These are phyloP conservation scores for Rubus idaeus DNA, from an alignment of 306 rosid genomes.

Conservation along the genomic window DNA sequence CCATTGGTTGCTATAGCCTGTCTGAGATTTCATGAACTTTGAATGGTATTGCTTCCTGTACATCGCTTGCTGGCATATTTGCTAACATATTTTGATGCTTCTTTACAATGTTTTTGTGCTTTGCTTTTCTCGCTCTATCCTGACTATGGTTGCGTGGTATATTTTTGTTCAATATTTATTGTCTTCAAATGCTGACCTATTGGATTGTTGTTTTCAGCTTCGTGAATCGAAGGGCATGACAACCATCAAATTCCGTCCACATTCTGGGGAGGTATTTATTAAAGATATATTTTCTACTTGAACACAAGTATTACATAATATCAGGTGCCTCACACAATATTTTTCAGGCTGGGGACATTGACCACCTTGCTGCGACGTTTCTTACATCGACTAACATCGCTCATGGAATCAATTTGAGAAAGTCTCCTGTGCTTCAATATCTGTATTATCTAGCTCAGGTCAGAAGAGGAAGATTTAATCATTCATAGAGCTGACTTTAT, in stretches of 20 bases:
- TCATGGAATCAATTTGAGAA: slow-evolving; percentile 94
- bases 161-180: slow-evolving; percentile 9
- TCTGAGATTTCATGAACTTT: background rate
- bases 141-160: slow-evolving; percentile 1
- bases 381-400: slow-evolving; percentile 84
- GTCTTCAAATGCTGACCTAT: slow-evolving; percentile 21
- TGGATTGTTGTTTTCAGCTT: slow-evolving; percentile 61
- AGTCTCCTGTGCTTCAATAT: slow-evolving; percentile 93
- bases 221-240: slow-evolving; percentile 97
- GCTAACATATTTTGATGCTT: background rate
- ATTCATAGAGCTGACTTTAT: slow-evolving; percentile 15
- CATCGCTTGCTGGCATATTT: slow-evolving; percentile 14
- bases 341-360: slow-evolving; percentile 93
- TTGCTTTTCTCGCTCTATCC: background rate
- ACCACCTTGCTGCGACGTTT: slow-evolving; percentile 97
- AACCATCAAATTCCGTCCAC: slow-evolving; percentile 96
- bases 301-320: background rate
- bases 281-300: slow-evolving; percentile 18
- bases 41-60: background rate
- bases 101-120: background rate
- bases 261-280: slow-evolving; percentile 85
- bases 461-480: background rate
- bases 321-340: slow-evolving; percentile 26
- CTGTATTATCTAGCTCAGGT: slow-evolving; percentile 92
- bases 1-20: background rate